A percentile compares a stretch with the other conserved stretches of the same genome.
Conservation (phyloP, 805 yeast species). For the Sugiyamaella floridensis region DNA sequence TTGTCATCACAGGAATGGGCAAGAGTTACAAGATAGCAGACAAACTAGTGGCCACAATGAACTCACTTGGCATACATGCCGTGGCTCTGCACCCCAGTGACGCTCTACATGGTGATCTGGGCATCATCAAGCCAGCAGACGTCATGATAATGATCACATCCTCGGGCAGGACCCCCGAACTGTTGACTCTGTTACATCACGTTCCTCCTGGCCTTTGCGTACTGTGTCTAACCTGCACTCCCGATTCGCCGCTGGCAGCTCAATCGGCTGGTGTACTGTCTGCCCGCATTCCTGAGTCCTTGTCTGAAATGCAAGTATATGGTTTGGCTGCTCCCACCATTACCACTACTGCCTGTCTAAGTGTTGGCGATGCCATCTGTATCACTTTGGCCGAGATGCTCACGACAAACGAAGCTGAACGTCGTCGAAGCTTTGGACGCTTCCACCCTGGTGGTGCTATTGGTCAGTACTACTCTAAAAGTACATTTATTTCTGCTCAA, state of each 20-base stretch:
- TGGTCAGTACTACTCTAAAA: conserved; percentile 42
- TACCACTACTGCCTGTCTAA: conserved; percentile 68
- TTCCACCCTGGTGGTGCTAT: conserved; percentile 92
- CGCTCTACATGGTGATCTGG: conserved; percentile 87
- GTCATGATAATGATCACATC: conserved; percentile 67
- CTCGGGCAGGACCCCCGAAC: conserved; percentile 79
- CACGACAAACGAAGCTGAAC: conserved; percentile 45
- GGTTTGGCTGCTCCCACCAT: conserved; percentile 87
- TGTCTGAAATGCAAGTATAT: conserved; percentile 56
- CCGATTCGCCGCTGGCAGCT: conserved; percentile 47
- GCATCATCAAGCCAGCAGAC: conserved; percentile 49
- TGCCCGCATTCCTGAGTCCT: conserved; percentile 53
- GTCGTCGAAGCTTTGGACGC: conserved; percentile 54
- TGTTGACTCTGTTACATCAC: conserved; percentile 50
- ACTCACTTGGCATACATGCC: conserved; percentile 67
- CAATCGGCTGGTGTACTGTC: conserved; percentile 49
- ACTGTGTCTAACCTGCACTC: conserved; percentile 57
- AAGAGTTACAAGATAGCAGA: conserved; percentile 74
- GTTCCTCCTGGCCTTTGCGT: conserved; percentile 47
- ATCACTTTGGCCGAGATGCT: conserved; percentile 66
- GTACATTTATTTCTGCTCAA: background rate
- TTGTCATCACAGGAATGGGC: conserved; percentile 78
- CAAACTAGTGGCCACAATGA: conserved; percentile 75
- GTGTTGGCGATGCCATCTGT: conserved; percentile 71
- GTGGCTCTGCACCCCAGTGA: conserved; percentile 73